phyloP scores from a whole-genome alignment of 1,139 yeast genomes.

The Hyphopichia pseudoburtonii region DNA sequence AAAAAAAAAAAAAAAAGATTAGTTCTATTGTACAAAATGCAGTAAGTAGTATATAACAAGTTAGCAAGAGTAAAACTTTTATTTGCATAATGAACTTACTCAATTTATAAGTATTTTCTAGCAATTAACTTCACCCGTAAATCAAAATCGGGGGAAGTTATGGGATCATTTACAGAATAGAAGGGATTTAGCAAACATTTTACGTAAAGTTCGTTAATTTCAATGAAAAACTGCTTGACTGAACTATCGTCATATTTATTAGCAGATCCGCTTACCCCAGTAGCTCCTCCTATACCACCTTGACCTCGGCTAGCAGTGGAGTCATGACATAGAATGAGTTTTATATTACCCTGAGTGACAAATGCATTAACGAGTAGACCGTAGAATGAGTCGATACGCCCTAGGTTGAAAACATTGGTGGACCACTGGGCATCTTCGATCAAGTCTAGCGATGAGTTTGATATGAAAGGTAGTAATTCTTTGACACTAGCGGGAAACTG shows the following conservation, averaged over 20 bases:
- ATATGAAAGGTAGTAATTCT: conserved; percentile 83
- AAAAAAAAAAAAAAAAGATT: no score
- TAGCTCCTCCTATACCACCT: conserved; percentile 1
- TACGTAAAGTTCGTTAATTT: conserved; percentile 83
- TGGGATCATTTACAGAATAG: conserved; percentile 73
- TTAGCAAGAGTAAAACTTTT: no score
- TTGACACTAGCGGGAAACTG: conserved; percentile 69
- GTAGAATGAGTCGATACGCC: conserved; percentile 82
- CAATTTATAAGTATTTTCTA: conserved; percentile 67
- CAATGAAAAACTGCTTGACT: conserved; percentile 80
- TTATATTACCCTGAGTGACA: conserved; percentile 84
- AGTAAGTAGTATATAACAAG: no score
- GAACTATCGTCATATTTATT: conserved; percentile 62
- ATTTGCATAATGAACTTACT: neutral
- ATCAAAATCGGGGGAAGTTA: conserved; percentile 75
- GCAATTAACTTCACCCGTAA: conserved; percentile 69
- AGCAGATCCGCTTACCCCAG: conserved; percentile 5
- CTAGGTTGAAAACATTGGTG: conserved; percentile 61
- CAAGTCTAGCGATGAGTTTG: conserved; percentile 85
- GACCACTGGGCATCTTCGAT: conserved; percentile 90
- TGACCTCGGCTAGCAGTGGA: conserved; percentile 10
- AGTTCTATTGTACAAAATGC: no score
- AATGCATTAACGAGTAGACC: conserved; percentile 79
- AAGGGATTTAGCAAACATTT: conserved; percentile 87
- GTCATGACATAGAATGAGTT: conserved; percentile 78